Evolutionary conservation across 2,329 filamentous ascomycete genomes (phyloP).

Genomic region (Xylariaceae sp.): DNA sequence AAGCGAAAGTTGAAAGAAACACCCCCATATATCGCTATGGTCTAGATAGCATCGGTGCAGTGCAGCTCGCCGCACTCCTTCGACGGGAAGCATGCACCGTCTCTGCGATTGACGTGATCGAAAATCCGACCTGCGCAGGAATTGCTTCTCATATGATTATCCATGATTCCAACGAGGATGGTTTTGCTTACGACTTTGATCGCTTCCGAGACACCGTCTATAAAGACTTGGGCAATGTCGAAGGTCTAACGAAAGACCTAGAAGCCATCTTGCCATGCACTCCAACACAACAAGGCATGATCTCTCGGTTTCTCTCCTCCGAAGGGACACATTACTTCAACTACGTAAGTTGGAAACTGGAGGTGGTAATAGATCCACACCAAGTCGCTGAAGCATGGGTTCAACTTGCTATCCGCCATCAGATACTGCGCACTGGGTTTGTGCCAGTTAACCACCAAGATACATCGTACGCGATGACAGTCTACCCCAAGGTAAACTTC

Average conservation of each 20-base stretch:
- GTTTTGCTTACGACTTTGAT: conserved; percentile 42
- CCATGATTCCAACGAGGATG: not conserved
- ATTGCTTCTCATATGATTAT: conserved; percentile 28
- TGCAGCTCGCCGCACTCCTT: conserved; percentile 73
- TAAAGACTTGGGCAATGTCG: conserved; percentile 31
- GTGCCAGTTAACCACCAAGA: conserved; percentile 60
- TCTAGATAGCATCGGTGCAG: conserved; percentile 85
- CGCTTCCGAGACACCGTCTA: conserved; percentile 42
- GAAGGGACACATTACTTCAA: conserved; percentile 76
- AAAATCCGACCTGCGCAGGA: conserved; percentile 53
- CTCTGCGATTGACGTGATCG: conserved; percentile 74
- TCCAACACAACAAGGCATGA: conserved; percentile 75
- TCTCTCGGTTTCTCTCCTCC: conserved; percentile 72
- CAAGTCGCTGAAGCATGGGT: conserved; percentile 63
- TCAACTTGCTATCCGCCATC: conserved; percentile 55
- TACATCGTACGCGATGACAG: conserved; percentile 74
- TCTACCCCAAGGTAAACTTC: conserved; percentile 45
- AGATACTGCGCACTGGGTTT: conserved; percentile 80
- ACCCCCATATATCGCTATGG: conserved; percentile 88
- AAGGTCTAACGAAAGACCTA: conserved; percentile 40
- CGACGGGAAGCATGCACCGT: conserved; percentile 61
- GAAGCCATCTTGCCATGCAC: conserved; percentile 76
- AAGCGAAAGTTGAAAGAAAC: conserved; percentile 54
- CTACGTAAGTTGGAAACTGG: conserved; percentile 59
- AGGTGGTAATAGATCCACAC: conserved; percentile 40